Evolutionary conservation across 2,329 filamentous ascomycete species (phyloP).

Genomic region (Colletotrichum musicola): DNA sequence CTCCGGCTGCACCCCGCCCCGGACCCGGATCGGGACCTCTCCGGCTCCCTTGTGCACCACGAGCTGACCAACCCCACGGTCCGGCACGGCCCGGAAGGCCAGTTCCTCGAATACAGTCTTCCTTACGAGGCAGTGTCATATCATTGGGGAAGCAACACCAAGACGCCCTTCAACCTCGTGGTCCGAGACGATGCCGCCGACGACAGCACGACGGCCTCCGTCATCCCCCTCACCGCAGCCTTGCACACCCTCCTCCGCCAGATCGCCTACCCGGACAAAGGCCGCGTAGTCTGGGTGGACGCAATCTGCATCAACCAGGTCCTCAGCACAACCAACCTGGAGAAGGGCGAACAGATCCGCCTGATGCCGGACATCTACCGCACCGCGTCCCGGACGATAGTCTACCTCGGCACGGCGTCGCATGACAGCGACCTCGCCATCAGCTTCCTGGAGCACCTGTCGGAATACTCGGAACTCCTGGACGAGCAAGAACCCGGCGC

Average conservation of each 20-base stretch:
- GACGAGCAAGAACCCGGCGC: no score
- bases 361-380: slow-evolving; percentile 21
- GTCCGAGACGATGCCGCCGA: not conserved
- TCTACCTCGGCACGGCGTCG: slow-evolving; percentile 11
- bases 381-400: not conserved
- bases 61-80: slow-evolving; percentile 1
- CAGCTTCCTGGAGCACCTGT: not conserved
- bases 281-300: slow-evolving; percentile 11
- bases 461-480: no score
- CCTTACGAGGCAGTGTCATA: slow-evolving; percentile 18
- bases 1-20: slow-evolving; percentile 17
- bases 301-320: slow-evolving; percentile 24
- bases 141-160: slow-evolving; percentile 13
- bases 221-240: slow-evolving; percentile 1
- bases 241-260: slow-evolving; percentile 1
- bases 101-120: not conserved
- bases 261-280: not conserved
- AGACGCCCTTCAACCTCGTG: slow-evolving; percentile 10
- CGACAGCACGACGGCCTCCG: not conserved
- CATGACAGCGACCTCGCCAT: slow-evolving; percentile 9
- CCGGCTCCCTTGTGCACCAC: not conserved
- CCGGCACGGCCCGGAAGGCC: not conserved
- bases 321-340: not conserved
- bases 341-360: slow-evolving; percentile 12
- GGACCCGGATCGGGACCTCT: slow-evolving; percentile 4